Evolutionary conservation across 2,329 filamentous ascomycete genomes (phyloP), one percentile per base, ranked within the genome.

Genomic region (Hymenoscyphus fructigenus): DNA sequence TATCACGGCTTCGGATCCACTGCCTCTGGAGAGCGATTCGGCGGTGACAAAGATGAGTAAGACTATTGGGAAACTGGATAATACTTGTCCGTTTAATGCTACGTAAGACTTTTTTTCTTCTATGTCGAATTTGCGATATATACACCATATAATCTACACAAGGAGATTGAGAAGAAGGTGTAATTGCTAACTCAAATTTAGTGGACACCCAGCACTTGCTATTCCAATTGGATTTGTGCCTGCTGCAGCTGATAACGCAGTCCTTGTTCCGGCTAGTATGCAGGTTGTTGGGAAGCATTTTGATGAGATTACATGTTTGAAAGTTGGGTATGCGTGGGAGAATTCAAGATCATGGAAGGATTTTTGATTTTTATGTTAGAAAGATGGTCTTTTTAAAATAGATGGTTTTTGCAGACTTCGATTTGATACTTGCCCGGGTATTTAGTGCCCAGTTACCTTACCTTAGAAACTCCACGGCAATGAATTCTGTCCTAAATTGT

Each of bases 1-100:
- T 0, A 82, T 81, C 0, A 79, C 79, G 61, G 78, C 82, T 0
- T 80, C 66, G 26, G 80, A 80, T 0, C 77, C 75, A 15, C 80
- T 84, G 60, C 77, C 79, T 0, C 67, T 70, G 1, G 68, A 75
- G 10, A 77, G 77, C 1, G 76, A 77, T 1, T 2, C 66, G 5
- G 32, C 73, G 79, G 17, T 78, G 10, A 59, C 80, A 57, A 81
- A 80, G 20, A 82, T 84, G 57, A 77, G 78, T 60, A 81, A 81
- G 12, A 82, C 81, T 36, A 81, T 86, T 38, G 85, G 85, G 0
- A 70, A 85, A 65, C 85, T 82, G 0, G 79, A 78, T 17, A 87
- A 88, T 67, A 88, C 85, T 4, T 81, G 82, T 10, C 78, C 81
- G 2, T 87, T 87, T 73, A 84, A 87, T 68, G 78, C 82, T 2